Evolutionary conservation across 1,284 basidiomycete genomes (phyloP), one percentile per base, ranked within the genome.

Genomic region (Leccinum discolor): DNA sequence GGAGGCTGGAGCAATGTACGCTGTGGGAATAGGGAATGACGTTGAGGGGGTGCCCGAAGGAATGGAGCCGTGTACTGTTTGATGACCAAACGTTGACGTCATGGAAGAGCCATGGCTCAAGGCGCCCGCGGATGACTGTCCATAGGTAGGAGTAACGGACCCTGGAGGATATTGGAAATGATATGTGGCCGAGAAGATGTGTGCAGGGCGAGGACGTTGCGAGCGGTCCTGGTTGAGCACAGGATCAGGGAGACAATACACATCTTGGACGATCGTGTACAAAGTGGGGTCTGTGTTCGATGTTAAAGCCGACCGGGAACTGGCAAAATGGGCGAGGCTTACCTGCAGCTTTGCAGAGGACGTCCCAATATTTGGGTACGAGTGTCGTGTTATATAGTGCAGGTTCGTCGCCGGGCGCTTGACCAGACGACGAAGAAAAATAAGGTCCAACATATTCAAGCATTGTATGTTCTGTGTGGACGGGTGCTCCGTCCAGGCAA

Each of bases 301-400:
- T 3, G 52, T 14, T 8, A 52, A 57, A 10, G 1, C 14, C 12
- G 18, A 38, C 57, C 7, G 2, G n/a, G 18, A 54, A 61, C 40
- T 7, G 18, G 64, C 10, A 42, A 57, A 38, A 61, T 42, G 29
- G 21, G 62, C 4, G 50, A 35, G 12, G 78, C 84, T 64, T 68
- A 89, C 89, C 86, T 70, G 80, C 69, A 64, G 82, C 82, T 66
- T 80, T 75, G 61, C 82, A 83, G 61, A 91, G 79, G 26, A 78
- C 82, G 14, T 80, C 75, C 89, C 88, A 91, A 71, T 83, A 89
- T 58, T 78, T 80, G 5, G 89, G 89, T 3, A 85, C 84, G 29
- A 91, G 80, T 2, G 80, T 70, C 5, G 87, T 87, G 65, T 80
- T 84, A 76, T 91, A 89, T 29, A 89, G 71, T 59, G 82, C 76